A percentile compares a stretch with the other conserved stretches of the same genome.
These are phyloP conservation scores for Cutaneotrichosporon spelunceum DNA, from an alignment of 1,284 basidiomycete species.

Conservation along the genomic window DNA sequence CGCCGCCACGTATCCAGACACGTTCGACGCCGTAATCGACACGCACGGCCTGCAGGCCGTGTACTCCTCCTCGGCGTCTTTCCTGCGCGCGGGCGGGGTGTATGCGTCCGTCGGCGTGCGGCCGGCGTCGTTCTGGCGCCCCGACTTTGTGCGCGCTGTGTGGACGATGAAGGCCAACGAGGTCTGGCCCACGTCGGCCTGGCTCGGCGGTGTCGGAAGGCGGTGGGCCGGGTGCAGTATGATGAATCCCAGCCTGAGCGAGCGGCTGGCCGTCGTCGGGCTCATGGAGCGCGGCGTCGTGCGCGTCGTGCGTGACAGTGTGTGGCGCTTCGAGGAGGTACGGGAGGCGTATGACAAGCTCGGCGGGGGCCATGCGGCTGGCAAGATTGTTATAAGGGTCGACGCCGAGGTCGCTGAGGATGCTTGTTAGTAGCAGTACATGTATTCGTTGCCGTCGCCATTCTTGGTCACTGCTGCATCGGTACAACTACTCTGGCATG, in stretches of 20 bases:
- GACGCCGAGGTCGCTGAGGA: background rate
- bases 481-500: background rate
- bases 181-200: constrained; percentile 11
- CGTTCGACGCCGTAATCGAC: constrained; percentile 20
- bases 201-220: constrained; percentile 14
- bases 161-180: constrained; percentile 13
- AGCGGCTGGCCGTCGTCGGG: constrained; percentile 13
- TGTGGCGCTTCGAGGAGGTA: constrained; percentile 58
- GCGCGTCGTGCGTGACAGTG: constrained; percentile 26
- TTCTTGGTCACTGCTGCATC: too few species aligned
- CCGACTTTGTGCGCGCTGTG: constrained; percentile 17
- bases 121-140: constrained; percentile 8
- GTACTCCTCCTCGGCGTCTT: constrained; percentile 27
- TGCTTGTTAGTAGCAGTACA: background rate
- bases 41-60: constrained; percentile 30
- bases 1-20: background rate
- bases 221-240: constrained; percentile 7
- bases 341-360: constrained; percentile 62
- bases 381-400: constrained; percentile 58
- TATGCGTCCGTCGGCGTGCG: constrained; percentile 28
- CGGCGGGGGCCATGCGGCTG: constrained; percentile 59
- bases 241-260: constrained; percentile 7
- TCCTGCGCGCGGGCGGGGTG: constrained; percentile 8
- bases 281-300: constrained; percentile 6
- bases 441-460: background rate